Conservation (phyloP, 805 yeast genomes). For the Saccharomyces cerevisiae region DNA sequence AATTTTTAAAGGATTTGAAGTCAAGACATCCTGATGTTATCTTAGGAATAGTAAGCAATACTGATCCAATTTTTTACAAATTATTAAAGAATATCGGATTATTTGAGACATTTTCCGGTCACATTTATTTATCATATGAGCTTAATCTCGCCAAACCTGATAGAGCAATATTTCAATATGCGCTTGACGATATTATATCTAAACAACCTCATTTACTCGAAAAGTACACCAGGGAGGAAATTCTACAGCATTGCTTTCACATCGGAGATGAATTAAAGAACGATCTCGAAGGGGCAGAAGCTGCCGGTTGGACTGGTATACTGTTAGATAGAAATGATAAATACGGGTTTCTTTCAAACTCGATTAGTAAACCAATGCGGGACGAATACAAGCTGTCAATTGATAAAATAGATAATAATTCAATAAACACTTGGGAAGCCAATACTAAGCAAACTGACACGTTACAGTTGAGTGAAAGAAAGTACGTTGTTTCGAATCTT, state of each 20-base stretch:
- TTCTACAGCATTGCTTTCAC: conserved; percentile 43
- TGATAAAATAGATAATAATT: conserved; percentile 23
- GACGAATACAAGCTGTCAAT: conserved; percentile 17
- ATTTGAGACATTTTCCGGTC: conserved; percentile 32
- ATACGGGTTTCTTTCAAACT: conserved; percentile 19
- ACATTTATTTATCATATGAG: conserved; percentile 49
- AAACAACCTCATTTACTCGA: conserved; percentile 15
- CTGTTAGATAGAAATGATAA: conserved; percentile 40
- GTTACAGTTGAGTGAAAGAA: conserved; percentile 13
- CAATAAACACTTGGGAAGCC: conserved; percentile 12
- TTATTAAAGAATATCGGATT: conserved; percentile 43
- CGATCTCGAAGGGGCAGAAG: conserved; percentile 45
- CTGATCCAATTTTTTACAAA: conserved; percentile 46
- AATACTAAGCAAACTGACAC: conserved; percentile 13
- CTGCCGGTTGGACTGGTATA: conserved; percentile 57
- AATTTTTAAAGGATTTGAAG: conserved; percentile 33
- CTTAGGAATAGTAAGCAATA: conserved; percentile 48
- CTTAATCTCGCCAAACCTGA: conserved; percentile 48
- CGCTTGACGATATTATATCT: conserved; percentile 25
- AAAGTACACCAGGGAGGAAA: conserved; percentile 9
- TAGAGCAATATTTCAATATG: conserved; percentile 37
- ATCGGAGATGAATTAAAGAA: conserved; percentile 54
- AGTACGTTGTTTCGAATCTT: conserved; percentile 22
- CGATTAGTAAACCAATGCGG: conserved; percentile 4
- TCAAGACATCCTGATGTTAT: conserved; percentile 28